phyloP scores from a whole-genome alignment of 1,284 basidiomycete species.

The Gymnopus androsaceus region DNA sequence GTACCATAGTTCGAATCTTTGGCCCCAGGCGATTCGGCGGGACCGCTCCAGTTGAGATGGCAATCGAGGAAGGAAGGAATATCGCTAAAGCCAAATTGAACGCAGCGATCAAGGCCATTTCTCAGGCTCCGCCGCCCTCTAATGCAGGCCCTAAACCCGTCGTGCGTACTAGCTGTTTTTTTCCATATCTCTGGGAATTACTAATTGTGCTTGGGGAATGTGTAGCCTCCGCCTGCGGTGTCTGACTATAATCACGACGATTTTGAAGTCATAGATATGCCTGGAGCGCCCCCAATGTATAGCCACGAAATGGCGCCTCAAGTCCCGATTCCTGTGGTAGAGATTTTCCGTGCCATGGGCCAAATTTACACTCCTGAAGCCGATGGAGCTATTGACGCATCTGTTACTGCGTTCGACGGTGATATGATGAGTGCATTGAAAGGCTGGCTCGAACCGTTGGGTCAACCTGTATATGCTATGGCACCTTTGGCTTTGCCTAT shows the following conservation, averaged over 20 bases:
- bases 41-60: not conserved
- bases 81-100: too few species aligned
- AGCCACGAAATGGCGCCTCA: not conserved
- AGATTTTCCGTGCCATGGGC: not conserved
- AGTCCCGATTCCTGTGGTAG: not conserved
- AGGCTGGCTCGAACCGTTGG: not conserved
- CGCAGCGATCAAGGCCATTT: too few species aligned
- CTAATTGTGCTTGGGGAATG: too few species aligned
- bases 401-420: not conserved
- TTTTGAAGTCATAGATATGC: not conserved
- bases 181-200: too few species aligned
- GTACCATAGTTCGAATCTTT: not conserved
- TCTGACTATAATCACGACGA: too few species aligned
- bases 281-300: conserved; percentile 7
- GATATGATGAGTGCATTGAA: not conserved
- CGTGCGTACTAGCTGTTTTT: too few species aligned
- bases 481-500: conserved; percentile 12
- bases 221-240: too few species aligned
- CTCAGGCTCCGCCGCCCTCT: too few species aligned
- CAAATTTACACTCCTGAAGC: not conserved
- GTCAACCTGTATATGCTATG: conserved; percentile 3
- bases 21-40: conserved; percentile 2
- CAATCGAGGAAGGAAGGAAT: too few species aligned
- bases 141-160: too few species aligned
- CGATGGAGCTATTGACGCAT: conserved; percentile 1